A percentile compares a stretch with the other conserved stretches of the same genome.
phyloP scores from a whole-genome alignment of 1,139 yeast genomes.

The Candida mesenterica region DNA sequence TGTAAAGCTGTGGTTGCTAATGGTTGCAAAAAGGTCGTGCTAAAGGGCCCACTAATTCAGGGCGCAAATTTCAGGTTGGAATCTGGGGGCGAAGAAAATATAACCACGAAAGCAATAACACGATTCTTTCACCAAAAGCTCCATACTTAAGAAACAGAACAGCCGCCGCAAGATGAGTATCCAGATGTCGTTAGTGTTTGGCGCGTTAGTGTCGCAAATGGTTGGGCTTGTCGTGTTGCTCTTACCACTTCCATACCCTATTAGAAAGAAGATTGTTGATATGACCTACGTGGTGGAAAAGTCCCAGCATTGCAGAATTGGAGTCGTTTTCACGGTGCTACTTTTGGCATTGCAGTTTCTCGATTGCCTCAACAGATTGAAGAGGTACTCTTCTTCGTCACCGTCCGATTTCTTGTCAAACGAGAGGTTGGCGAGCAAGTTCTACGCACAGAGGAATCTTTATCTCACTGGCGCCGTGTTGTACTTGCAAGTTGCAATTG shows the following conservation, averaged over 20 bases:
- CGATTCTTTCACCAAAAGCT: too few species aligned
- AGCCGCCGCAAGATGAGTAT: conserved; percentile 45
- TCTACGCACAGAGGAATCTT: conserved; percentile 69
- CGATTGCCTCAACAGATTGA: conserved; percentile 56
- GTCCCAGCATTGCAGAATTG: conserved; percentile 49
- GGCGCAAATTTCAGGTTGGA: too few species aligned
- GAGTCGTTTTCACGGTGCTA: conserved; percentile 42
- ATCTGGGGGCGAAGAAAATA: too few species aligned
- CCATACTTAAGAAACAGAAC: too few species aligned
- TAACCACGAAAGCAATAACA: too few species aligned
- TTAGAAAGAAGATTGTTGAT: conserved; percentile 48
- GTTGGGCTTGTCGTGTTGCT: conserved; percentile 49
- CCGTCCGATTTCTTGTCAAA: conserved; percentile 22
- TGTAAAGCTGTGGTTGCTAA: too few species aligned
- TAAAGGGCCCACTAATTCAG: too few species aligned
- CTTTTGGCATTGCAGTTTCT: conserved; percentile 55
- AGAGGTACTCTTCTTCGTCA: conserved; percentile 23
- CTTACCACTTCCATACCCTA: conserved; percentile 59
- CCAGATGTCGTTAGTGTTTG: conserved; percentile 45
- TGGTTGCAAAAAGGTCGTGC: too few species aligned
- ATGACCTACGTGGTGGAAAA: conserved; percentile 31
- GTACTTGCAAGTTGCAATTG: conserved; percentile 58
- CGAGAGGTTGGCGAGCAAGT: conserved; percentile 52
- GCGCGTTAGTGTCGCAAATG: conserved; percentile 56
- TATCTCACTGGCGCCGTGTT: conserved; percentile 71